Percentiles rank a stretch among this genome's conserved stretches.
Conservation (phyloP, 139 green algal genomes). For the Chlorella sp. region DNA sequence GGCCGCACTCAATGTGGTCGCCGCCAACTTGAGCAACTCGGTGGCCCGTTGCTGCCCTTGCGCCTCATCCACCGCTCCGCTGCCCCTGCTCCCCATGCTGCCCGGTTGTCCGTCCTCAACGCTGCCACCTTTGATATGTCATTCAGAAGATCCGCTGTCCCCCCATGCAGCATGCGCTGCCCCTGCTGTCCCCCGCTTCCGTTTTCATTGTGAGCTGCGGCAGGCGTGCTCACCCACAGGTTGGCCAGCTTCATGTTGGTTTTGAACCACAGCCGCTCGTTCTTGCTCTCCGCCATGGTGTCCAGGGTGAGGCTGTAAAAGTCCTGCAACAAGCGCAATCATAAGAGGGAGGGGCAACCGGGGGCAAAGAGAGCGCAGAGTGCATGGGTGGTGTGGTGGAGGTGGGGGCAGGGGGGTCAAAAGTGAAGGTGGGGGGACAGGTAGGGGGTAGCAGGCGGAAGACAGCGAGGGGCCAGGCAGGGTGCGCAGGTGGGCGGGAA, state of each 20-base stretch:
- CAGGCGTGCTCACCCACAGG: constrained; percentile 76
- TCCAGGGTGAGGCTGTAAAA: constrained; percentile 96
- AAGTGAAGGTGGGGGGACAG: background rate
- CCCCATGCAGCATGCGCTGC: too few species aligned
- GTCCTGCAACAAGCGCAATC: constrained; percentile 83
- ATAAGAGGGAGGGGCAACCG: constrained; percentile 11
- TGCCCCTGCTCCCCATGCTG: too few species aligned
- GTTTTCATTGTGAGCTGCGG: too few species aligned
- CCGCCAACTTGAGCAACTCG: too few species aligned
- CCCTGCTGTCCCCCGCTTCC: too few species aligned
- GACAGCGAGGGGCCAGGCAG: background rate
- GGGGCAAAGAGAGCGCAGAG: background rate
- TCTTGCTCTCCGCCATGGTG: constrained; percentile 88
- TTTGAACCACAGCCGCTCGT: constrained; percentile 99
- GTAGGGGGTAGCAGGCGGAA: background rate
- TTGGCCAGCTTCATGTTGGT: constrained; percentile 96
- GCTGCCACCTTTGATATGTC: too few species aligned
- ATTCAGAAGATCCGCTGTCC: too few species aligned
- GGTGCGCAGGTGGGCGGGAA: too few species aligned
- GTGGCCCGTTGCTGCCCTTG: too few species aligned
- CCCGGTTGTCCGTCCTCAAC: too few species aligned
- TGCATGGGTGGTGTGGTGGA: background rate
- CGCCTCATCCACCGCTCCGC: too few species aligned
- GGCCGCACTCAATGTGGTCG: too few species aligned
- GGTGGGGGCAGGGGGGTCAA: background rate